Base-by-base conservation (phyloP, 2,329 filamentous ascomycete genomes). In the Macrophomina tecta region DNA sequence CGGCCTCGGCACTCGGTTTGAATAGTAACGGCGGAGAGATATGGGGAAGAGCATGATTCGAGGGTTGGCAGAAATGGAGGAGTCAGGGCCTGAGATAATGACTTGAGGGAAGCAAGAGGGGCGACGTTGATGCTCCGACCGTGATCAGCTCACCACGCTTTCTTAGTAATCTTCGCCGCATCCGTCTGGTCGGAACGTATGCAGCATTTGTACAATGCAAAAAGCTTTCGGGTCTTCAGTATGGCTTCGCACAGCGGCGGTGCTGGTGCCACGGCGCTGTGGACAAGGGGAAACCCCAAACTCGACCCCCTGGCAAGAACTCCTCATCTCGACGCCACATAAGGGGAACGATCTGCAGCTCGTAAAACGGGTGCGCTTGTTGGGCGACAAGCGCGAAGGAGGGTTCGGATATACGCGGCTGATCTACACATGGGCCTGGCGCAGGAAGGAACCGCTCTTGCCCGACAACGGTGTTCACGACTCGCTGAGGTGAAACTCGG, bases 341-440 rank as follows among this genome's bases (percentile, higher is more conserved):
- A 0, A 92, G 80, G 18, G 90, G 87, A 48, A 88, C 77, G 0
- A 89, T 87, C 0, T 89, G 78, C 0, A 90, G 89, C 74, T 92
- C 90, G 69, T 86, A 78, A 2, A 87, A 76, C 90, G 90, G 92
- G 0, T 90, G 90, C 64, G 87, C 72, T 40, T 83, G 84, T 14
- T 79, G 80, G 1, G 92, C 78, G 2, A 91, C 23, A 73, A 0
- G 84, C 79, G 70, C 86, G 83, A 2, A 87, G 82, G 2, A 89
- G 72, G 3, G 91, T 76, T 61, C 56, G 56, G 42, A 61, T 61
- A 46, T 61, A 12, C 28, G 56, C 36, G 42, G 52, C 38, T 60
- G 64, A 65, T 49, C 64, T 53, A 42, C 64, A 60, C 64, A 60
- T 49, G 51, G 52, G 52, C 42, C 51, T 34, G 18, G 28, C 52